Conservation (phyloP, 306 rosid genomes). For the Senna siamea region DNA sequence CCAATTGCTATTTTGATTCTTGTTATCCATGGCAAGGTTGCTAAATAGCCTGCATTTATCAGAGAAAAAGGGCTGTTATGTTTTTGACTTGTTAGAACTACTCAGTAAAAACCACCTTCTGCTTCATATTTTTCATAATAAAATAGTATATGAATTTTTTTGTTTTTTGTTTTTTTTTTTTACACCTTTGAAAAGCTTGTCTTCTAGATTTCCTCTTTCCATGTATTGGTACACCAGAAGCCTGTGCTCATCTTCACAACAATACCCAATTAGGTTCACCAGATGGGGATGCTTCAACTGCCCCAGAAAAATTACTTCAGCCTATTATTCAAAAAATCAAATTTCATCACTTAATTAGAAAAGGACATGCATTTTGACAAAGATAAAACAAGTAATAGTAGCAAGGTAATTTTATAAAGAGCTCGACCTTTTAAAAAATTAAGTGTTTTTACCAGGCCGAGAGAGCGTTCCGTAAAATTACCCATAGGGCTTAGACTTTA, state of each 20-base stretch:
- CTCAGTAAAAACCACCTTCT: too few relatives aligned
- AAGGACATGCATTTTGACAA: neutral
- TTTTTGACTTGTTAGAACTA: too few relatives aligned
- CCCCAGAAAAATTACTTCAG: slow-evolving; percentile 74
- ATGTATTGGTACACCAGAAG: slow-evolving; percentile 72
- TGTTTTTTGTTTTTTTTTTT: too few relatives aligned
- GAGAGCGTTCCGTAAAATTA: too few relatives aligned
- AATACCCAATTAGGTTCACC: slow-evolving; percentile 67
- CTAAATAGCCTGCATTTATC: slow-evolving; percentile 51
- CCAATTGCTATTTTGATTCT: slow-evolving; percentile 69
- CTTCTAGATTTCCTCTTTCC: slow-evolving; percentile 73
- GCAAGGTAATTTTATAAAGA: too few relatives aligned
- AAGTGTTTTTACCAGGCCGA: too few relatives aligned
- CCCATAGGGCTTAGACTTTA: too few relatives aligned
- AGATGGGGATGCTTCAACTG: slow-evolving; percentile 67
- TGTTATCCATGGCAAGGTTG: slow-evolving; percentile 65
- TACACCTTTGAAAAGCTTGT: slow-evolving; percentile 50
- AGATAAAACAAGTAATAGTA: too few relatives aligned
- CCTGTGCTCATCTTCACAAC: slow-evolving; percentile 69
- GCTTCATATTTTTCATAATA: too few relatives aligned
- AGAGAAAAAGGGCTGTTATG: neutral
- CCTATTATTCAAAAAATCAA: slow-evolving; percentile 36
- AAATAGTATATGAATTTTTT: too few relatives aligned
- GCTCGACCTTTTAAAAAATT: too few relatives aligned
- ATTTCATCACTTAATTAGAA: neutral